Evolutionary conservation across 2,329 filamentous ascomycete species (phyloP).

Genomic region (Coleophoma eucalyptorum): DNA sequence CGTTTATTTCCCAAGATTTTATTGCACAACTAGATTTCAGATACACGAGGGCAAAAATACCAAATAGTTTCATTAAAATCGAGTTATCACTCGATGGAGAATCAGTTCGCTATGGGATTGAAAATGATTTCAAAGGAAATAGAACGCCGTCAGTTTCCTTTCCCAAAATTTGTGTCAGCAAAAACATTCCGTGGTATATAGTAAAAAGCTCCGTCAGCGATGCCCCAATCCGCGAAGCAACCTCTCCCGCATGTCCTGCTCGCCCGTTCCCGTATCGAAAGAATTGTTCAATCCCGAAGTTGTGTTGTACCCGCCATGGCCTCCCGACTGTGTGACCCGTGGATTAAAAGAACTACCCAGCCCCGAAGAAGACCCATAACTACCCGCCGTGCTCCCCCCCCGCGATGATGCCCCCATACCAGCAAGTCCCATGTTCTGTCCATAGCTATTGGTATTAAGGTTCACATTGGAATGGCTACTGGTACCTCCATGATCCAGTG

Average conservation of each 20-base stretch:
- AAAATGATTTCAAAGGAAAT: too few relatives aligned
- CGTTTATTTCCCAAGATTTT: too few relatives aligned
- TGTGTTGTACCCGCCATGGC: neutral
- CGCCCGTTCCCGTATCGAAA: slow-evolving; percentile 7
- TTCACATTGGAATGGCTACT: slow-evolving; percentile 6
- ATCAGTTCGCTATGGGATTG: too few relatives aligned
- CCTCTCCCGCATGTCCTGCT: slow-evolving; percentile 20
- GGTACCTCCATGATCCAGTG: slow-evolving; percentile 18
- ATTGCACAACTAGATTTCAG: too few relatives aligned
- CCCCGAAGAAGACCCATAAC: slow-evolving; percentile 6
- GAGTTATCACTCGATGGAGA: neutral
- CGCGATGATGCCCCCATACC: slow-evolving; percentile 15
- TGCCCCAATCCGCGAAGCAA: slow-evolving; percentile 18
- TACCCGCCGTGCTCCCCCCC: neutral
- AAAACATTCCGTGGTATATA: neutral
- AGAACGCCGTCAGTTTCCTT: too few relatives aligned
- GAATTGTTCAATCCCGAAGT: neutral
- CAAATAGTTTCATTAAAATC: neutral
- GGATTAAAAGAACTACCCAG: slow-evolving; percentile 14
- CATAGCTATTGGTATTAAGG: slow-evolving; percentile 9
- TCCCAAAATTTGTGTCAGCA: too few relatives aligned
- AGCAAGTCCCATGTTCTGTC: slow-evolving; percentile 11
- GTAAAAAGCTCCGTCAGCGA: slow-evolving; percentile 4
- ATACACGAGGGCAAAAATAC: too few relatives aligned
- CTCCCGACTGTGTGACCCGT: neutral